Percentiles rank a stretch among this genome's conserved stretches.
Conservation (phyloP, 495 filamentous ascomycete species). For the Letharia columbiana region DNA sequence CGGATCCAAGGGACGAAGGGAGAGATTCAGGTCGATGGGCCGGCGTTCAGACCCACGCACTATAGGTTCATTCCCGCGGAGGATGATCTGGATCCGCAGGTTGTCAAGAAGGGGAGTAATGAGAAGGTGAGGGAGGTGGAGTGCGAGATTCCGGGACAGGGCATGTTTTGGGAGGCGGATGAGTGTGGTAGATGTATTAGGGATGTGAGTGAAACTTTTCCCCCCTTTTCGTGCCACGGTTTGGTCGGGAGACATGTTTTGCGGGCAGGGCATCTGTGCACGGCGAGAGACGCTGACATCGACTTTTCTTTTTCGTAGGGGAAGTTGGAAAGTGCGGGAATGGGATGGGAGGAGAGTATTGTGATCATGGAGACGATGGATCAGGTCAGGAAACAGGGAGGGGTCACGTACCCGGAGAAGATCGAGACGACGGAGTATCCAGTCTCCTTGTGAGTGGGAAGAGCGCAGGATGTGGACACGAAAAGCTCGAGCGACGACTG, state of each 20-base stretch:
- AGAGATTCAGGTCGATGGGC: slow-evolving; percentile 74
- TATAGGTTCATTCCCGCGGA: slow-evolving; percentile 51
- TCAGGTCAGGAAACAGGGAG: slow-evolving; percentile 68
- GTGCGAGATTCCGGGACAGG: slow-evolving; percentile 59
- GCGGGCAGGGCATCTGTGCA: too few relatives aligned
- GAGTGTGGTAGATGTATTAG: slow-evolving; percentile 74
- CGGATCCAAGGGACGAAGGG: slow-evolving; percentile 80
- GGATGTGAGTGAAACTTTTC: slow-evolving; percentile 40
- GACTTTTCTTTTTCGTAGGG: slow-evolving; percentile 22
- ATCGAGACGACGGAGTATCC: slow-evolving; percentile 72
- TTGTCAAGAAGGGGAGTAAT: slow-evolving; percentile 37
- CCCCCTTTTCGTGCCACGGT: background rate
- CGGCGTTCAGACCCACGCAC: slow-evolving; percentile 58
- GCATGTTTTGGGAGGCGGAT: slow-evolving; percentile 96
- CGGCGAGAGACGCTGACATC: background rate
- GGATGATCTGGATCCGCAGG: slow-evolving; percentile 30
- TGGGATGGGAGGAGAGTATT: slow-evolving; percentile 77
- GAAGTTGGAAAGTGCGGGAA: slow-evolving; percentile 61
- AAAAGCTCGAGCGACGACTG: background rate
- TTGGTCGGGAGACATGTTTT: too few relatives aligned
- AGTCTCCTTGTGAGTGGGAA: slow-evolving; percentile 8
- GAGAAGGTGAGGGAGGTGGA: slow-evolving; percentile 48
- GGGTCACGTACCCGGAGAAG: slow-evolving; percentile 66
- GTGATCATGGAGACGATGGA: slow-evolving; percentile 95
- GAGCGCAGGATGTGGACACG: background rate